Evolutionary conservation across 208 protist species (phyloP).

Genomic region (Porcisia hertigi): DNA sequence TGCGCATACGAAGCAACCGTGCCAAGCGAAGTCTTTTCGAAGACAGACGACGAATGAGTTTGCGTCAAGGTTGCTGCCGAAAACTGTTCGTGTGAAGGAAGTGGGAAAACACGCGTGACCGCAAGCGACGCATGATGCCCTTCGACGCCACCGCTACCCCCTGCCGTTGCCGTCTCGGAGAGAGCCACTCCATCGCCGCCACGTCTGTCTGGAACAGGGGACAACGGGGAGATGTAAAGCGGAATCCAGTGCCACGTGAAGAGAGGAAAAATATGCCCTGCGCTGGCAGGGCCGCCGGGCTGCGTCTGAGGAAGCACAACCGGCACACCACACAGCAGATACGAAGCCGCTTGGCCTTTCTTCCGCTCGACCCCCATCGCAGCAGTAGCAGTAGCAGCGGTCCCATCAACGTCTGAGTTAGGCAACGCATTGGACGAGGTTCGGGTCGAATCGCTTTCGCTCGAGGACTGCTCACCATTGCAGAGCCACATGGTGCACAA

Average conservation of each 20-base stretch:
- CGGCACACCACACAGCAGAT: conserved; percentile 12
- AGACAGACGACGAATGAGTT: not conserved
- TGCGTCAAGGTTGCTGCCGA: not conserved
- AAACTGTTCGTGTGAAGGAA: not conserved
- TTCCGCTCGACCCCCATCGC: not conserved
- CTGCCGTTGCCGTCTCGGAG: not conserved
- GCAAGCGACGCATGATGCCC: not conserved
- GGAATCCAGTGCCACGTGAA: conserved; percentile 13
- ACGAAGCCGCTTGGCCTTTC: conserved; percentile 1
- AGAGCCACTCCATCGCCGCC: not conserved
- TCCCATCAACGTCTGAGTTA: not conserved
- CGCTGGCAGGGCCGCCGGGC: not conserved
- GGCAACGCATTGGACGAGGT: not conserved
- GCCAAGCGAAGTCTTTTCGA: not conserved
- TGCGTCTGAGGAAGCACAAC: too few relatives aligned
- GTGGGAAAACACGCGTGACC: conserved; percentile 1
- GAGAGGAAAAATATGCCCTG: not conserved
- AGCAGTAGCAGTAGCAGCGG: not conserved
- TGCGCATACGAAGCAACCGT: not conserved
- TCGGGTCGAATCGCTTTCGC: not conserved
- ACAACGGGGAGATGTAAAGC: not conserved
- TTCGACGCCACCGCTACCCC: not conserved
- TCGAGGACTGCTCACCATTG: not conserved
- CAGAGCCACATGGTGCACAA: conserved; percentile 4
- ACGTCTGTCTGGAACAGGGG: not conserved